phyloP scores from a whole-genome alignment of 257 asterid genomes.

The Ilex aquifolium region DNA sequence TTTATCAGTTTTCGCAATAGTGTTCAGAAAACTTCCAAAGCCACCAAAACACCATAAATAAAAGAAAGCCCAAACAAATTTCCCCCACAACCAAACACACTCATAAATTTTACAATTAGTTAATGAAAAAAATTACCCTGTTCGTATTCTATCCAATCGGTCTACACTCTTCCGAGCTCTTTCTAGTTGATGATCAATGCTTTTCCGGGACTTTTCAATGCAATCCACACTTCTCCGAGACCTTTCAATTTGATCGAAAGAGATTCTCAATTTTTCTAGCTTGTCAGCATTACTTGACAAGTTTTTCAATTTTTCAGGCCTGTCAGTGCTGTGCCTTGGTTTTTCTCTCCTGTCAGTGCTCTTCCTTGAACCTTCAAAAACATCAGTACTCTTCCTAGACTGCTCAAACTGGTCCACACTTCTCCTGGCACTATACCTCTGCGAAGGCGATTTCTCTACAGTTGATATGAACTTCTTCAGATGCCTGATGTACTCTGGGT shows the following conservation, averaged over 20 bases:
- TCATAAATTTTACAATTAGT: neutral
- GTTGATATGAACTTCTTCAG: conserved; percentile 3
- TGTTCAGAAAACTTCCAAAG: too few species aligned
- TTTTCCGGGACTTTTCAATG: conserved; percentile 42
- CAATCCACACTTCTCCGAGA: conserved; percentile 48
- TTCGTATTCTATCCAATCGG: conserved; percentile 39
- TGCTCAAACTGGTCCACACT: neutral
- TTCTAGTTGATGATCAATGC: conserved; percentile 41
- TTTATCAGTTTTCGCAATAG: too few species aligned
- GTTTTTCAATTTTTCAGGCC: conserved; percentile 26
- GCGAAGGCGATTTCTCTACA: neutral
- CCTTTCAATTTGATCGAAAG: conserved; percentile 41
- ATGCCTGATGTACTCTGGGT: conserved; percentile 1
- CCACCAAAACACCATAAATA: too few species aligned
- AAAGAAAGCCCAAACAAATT: too few species aligned
- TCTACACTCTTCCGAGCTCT: conserved; percentile 44
- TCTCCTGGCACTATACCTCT: neutral
- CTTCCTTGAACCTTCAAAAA: conserved; percentile 38
- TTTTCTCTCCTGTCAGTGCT: conserved; percentile 51
- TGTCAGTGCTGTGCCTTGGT: conserved; percentile 41
- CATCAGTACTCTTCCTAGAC: conserved; percentile 11
- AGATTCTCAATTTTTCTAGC: conserved; percentile 32
- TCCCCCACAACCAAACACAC: neutral
- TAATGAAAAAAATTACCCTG: conserved; percentile 15
- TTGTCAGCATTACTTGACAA: conserved; percentile 33